Evolutionary conservation across 2,329 filamentous ascomycete genomes (phyloP), one percentile per base, ranked within the genome.

Genomic region (Lizonia empirigonia): DNA sequence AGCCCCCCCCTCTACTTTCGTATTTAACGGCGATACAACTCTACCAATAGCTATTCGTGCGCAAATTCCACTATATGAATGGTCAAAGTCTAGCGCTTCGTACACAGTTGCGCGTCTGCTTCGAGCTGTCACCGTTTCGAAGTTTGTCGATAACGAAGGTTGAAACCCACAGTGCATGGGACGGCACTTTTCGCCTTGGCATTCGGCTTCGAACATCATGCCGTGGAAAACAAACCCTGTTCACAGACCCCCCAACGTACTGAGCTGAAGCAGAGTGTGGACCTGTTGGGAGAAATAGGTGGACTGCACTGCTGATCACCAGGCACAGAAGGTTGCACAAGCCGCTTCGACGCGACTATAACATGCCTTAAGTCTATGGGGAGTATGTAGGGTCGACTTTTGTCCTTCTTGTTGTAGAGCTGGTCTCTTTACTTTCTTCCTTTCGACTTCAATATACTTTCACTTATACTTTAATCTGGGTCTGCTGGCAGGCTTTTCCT

Each of bases 401-500:
- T 4, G 18, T 26, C 26, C 18, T 29, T 18, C 16, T 18, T 16
- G n/a, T 9, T 16, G 19, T 18, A 41, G 37, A 49, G 32, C 38
- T 42, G 45, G 32, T 18, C 38, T 49, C 38, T 20, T 16, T 7
- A 13, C 12, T 16, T 12, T 6, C 12, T 32, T 20, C n/a, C 16
- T 19, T 12, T 34, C 5, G 13, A 19, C 37, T 18, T n/a, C 18
- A n/a, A 13, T 9, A 36, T 7, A 29, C 24, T 7, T 22, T 18
- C 18, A 30, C 6, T 37, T 30, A 8, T 15, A 22, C 24, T 32
- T 41, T 49, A 36, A 35, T 42, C 27, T 23, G 18, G 37, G 56
- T 53, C 66, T 67, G 65, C 66, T 53, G 65, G 68, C 65, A 66
- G 67, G 48, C 58, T 35, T 33, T 41, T 33, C 36, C 29, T 6